These are phyloP conservation scores for Dioscorea dumetorum DNA, from an alignment of 106 monocot genomes.

Conservation along the genomic window DNA sequence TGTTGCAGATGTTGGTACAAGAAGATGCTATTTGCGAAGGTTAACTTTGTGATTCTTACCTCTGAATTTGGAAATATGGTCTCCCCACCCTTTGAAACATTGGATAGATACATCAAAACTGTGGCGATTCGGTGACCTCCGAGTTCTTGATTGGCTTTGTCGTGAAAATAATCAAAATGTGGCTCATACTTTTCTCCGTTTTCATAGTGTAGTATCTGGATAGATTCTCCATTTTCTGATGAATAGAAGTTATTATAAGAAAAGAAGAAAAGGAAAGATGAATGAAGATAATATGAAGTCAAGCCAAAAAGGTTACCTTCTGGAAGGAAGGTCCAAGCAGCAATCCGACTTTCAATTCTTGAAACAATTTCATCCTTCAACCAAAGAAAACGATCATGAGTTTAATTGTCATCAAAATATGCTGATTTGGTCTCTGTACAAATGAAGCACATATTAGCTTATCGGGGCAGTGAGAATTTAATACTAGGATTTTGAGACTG, in stretches of 20 bases:
- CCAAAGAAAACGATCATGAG: constrained; percentile 1
- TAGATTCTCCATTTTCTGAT: constrained; percentile 86
- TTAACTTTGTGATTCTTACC: constrained; percentile 14
- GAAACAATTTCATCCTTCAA: constrained; percentile 67
- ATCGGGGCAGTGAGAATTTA: too few relatives aligned
- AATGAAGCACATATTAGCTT: too few relatives aligned
- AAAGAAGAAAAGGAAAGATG: not conserved
- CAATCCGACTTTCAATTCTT: constrained; percentile 72
- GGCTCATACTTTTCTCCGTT: constrained; percentile 86
- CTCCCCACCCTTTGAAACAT: constrained; percentile 79
- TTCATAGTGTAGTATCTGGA: constrained; percentile 79
- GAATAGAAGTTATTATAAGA: not conserved
- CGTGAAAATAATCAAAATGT: constrained; percentile 86
- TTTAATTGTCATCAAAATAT: not conserved
- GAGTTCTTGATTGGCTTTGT: constrained; percentile 53
- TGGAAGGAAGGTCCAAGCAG: constrained; percentile 88
- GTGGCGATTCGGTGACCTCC: constrained; percentile 85
- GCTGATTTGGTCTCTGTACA: too few relatives aligned
- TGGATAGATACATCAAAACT: constrained; percentile 89
- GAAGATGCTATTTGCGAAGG: too few relatives aligned
- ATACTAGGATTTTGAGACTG: too few relatives aligned
- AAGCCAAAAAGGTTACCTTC: constrained; percentile 36
- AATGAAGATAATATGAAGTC: not conserved
- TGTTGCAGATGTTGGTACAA: too few relatives aligned
- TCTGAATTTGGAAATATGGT: constrained; percentile 80